Base-by-base conservation (phyloP, 2,329 filamentous ascomycete genomes). In the Phaeophleospora eucalypticola region DNA sequence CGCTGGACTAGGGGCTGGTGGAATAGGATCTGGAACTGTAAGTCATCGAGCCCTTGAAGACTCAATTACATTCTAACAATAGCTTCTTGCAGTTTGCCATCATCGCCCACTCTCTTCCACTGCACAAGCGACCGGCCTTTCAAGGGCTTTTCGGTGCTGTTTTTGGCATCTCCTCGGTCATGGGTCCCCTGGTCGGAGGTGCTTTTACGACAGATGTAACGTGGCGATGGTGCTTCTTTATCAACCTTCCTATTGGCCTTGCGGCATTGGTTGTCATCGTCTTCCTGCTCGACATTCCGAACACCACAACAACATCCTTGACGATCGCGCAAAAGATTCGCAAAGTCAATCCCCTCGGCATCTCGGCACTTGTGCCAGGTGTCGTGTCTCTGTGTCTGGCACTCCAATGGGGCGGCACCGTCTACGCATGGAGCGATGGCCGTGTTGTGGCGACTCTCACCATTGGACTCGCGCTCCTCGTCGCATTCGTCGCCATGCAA, bases 381-480 rank as follows among this genome's bases (percentile, higher is more conserved):
- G 52, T 68, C n/a, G 64, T 75, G 43, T 74, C 68, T 53, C 56
- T 74, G 37, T 60, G 75, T 4, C 66, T 76, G 27, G 73, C 73
- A 19, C 63, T 76, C 2, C 71, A 74, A 43, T 76, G 72, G 71
- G 73, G 71, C 41, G 73, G 73, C 29, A 65, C 63, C 46, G 71
- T 65, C 47, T 74, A 74, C 45, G 58, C 55, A 2, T 63, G 54
- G 72, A 60, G 57, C 9, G 65, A 59, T 48, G 66, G 60, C 4
- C 65, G 67, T 29, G 70, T 75, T 55, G 71, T 75, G 41, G 70
- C 63, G 2, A 65, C 73, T 0, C 58, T 74, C 15, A 64, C 59
- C 18, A 65, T 72, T 41, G 46, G 72, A 16, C 71, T 69, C 43
- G 65, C 43, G 14, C 16, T 72, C 10, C 57, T 65, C 40, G 49